Evolutionary conservation across 164 flowering plant species (phyloP), one percentile per base, ranked within the genome.

Genomic region (Litsea cubeba): DNA sequence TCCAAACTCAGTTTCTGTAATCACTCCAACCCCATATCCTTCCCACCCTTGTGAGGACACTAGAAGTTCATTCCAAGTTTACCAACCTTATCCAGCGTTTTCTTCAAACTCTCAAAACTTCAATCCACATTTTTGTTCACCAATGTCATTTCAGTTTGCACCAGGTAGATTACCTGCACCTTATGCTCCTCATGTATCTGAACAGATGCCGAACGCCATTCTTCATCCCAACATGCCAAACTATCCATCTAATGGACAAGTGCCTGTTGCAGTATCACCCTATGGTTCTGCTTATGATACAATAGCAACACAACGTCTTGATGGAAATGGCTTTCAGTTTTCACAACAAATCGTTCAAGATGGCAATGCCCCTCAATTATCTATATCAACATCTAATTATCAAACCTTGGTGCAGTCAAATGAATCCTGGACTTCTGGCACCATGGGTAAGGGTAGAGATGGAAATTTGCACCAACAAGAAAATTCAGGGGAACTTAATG

Each of bases 21-120:
- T 4, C 24, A 73, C 70, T n/a, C 69, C 77, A 20, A 30, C 17
- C 46, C 30, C n/a, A 30, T 66, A 66, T 66, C 49, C 69, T 66
- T 35, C 69, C 46, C 69, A 66, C n/a, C 68, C 68, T 70, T 18
- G 3, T 49, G 50, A 62, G 12, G 46, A 70, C 62, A n/a, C 46
- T 71, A 71, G 10, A 51, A 76, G 24, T 28, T 32, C 30, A 28
- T 72, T 72, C 70, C 78, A 78, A 64, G 15, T 75, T 65, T 76
- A 72, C 14, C 65, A 26, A 40, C 35, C 57, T 51, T 69, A 75
- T 80, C 54, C 69, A 46, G 18, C 63, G 17, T 75, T 62, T 67
- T 22, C 71, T 68, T 40, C 72, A 58, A 11, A 46, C 17, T 3
- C 30, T 28, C 74, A 72, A 12, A 77, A 67, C 71, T 49, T 60